Conservation (phyloP, 2,329 filamentous ascomycete species). For the Talaromyces amestolkiae region DNA sequence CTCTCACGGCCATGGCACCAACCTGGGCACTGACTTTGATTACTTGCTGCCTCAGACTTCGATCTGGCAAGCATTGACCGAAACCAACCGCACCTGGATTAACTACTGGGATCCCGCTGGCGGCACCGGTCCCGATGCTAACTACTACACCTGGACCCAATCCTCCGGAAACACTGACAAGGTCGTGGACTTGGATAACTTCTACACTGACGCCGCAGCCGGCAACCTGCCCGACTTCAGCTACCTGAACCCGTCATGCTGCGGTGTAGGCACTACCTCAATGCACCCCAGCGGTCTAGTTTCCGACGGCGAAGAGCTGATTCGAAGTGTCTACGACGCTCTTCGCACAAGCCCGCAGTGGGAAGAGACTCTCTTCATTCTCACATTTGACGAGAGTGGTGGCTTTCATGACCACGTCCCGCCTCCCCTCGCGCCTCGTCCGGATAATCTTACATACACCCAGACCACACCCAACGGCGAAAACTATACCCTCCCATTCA, state of each 20-base stretch:
- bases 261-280: slow-evolving; percentile 45
- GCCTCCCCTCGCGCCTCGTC: slow-evolving; percentile 42
- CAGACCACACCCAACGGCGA: slow-evolving; percentile 36
- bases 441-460: slow-evolving; percentile 32
- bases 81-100: slow-evolving; percentile 44
- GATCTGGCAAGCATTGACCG: slow-evolving; percentile 43
- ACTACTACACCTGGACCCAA: slow-evolving; percentile 46
- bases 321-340: slow-evolving; percentile 49
- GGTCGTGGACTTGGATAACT: slow-evolving; percentile 32
- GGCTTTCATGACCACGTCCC: slow-evolving; percentile 50
- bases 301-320: slow-evolving; percentile 44
- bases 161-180: slow-evolving; percentile 29
- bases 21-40: slow-evolving; percentile 35
- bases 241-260: slow-evolving; percentile 47
- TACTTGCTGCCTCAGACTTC: slow-evolving; percentile 40
- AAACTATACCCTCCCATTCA: slow-evolving; percentile 40
- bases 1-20: slow-evolving; percentile 39
- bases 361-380: slow-evolving; percentile 48
- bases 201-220: slow-evolving; percentile 46
- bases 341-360: slow-evolving; percentile 46
- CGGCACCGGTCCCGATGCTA: slow-evolving; percentile 45
- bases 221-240: slow-evolving; percentile 47
- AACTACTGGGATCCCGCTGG: slow-evolving; percentile 49
- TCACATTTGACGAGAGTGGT: slow-evolving; percentile 51
- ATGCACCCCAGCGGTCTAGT: slow-evolving; percentile 48